Percentiles rank a stretch among this genome's conserved stretches.
Conservation (phyloP, 805 yeast genomes). For the Saccharomyces jurei region DNA sequence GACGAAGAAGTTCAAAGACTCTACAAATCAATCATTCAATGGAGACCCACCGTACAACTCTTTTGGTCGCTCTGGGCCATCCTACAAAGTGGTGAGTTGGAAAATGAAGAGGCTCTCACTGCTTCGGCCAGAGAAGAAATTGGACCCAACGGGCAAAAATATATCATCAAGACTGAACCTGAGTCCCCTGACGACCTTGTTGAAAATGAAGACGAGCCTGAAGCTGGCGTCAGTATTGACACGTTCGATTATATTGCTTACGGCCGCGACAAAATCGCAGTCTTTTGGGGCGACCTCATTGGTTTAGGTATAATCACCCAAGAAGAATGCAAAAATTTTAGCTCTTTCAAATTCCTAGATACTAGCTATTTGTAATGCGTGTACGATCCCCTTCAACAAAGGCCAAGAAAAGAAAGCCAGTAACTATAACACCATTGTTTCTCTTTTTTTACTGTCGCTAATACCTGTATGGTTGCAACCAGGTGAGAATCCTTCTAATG, state of each 20-base stretch:
- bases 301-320: constrained; percentile 46
- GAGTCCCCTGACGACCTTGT: constrained; percentile 16
- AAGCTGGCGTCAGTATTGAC: constrained; percentile 40
- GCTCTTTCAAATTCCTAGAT: constrained; percentile 3
- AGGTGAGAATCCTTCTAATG: background rate
- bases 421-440: background rate
- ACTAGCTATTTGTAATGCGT: background rate
- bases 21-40: constrained; percentile 56
- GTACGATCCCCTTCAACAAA: background rate
- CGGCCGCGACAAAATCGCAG: constrained; percentile 61
- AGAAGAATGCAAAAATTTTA: constrained; percentile 9
- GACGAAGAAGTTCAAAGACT: constrained; percentile 43
- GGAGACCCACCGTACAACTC: constrained; percentile 76
- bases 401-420: background rate
- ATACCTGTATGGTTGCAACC: background rate
- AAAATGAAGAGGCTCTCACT: background rate
- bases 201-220: constrained; percentile 19
- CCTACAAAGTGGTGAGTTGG: constrained; percentile 54
- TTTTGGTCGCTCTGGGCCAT: constrained; percentile 93
- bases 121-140: constrained; percentile 16
- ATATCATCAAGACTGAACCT: constrained; percentile 29
- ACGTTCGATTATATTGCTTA: constrained; percentile 74
- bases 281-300: constrained; percentile 68
- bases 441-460: background rate
- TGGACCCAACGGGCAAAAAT: constrained; percentile 51